Base-by-base conservation (phyloP, 2,329 filamentous ascomycete genomes). In the Cyclaneusma minus region DNA sequence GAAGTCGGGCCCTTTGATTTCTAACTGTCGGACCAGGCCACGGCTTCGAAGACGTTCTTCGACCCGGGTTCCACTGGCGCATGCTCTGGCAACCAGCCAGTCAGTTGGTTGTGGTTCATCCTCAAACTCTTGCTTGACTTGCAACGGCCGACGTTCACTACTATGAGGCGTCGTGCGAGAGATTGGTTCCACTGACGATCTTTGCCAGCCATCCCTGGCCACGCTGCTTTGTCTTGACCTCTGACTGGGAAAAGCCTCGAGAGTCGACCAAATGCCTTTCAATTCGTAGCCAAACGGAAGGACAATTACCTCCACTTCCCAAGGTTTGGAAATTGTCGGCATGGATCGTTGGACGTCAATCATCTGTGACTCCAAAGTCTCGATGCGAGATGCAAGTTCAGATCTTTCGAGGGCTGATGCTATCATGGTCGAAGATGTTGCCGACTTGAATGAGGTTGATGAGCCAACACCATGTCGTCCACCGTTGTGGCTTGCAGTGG, bases 271-370 rank as follows among this genome's bases (percentile, higher is more conserved):
- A 13, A 68, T 54, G 3, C 64, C 63, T 32, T 51, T 54, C 13
- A 68, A 42, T n/a, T 57, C 47, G 21, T 54, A 49, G 4, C 64
- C 63, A 45, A 81, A 87, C 1, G 80, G 80, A 6, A 85, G 47
- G 30, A 84, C 69, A 2, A 85, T 69, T 4, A 85, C 73, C 42
- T 85, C 78, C 2, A 87, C 55, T 36, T 78, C 67, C 75, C 78
- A 84, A 0, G 78, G 75, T 21, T 66, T 59, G 21, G 52, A 50
- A 15, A 57, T 56, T 0, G 75, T 70, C n/a, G 79, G 77, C 16
- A 70, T 48, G 7, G 30, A 21, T 5, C 39, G 33, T 29, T 43
- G 38, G 4, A 49, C 31, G 16, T 45, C 38, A 12, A 33, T 34
- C 7, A 49, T 29, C 19, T 41, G 39, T 15, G 52, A 49, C 35